Evolutionary conservation across 179 eudicot genomes (phyloP).

Genomic region (Camellia oleifera): DNA sequence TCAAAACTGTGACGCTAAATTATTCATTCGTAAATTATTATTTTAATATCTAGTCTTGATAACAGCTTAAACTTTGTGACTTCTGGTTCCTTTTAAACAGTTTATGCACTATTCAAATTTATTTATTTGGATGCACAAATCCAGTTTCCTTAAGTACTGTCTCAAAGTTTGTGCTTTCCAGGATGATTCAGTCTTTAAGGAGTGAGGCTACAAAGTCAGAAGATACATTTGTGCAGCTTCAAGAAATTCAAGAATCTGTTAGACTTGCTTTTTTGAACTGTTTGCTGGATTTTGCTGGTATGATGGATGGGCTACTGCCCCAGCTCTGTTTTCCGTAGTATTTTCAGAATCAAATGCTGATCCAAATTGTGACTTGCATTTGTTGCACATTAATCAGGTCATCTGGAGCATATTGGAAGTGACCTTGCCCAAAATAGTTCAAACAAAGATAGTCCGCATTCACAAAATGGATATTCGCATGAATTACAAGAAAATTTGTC

Average conservation of each 20-base stretch:
- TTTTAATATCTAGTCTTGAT: background rate
- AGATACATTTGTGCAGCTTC: slow-evolving; percentile 72
- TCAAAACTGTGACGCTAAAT: background rate
- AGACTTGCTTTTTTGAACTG: slow-evolving; percentile 89
- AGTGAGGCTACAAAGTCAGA: slow-evolving; percentile 79
- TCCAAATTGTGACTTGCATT: slow-evolving; percentile 7
- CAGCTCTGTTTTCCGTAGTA: background rate
- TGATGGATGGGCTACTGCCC: slow-evolving; percentile 13
- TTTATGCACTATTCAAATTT: background rate
- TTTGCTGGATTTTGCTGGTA: slow-evolving; percentile 92
- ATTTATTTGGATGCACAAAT: background rate
- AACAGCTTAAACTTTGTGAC: background rate
- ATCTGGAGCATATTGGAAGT: slow-evolving; percentile 77
- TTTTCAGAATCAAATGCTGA: background rate
- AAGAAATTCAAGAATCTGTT: slow-evolving; percentile 93
- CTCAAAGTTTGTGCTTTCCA: slow-evolving; percentile 30
- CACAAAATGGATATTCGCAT: slow-evolving; percentile 57
- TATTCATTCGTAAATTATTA: background rate
- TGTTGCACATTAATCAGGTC: slow-evolving; percentile 44
- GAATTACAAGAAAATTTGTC: slow-evolving; percentile 42
- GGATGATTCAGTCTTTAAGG: slow-evolving; percentile 80
- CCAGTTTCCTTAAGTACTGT: background rate
- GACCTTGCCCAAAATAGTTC: slow-evolving; percentile 58
- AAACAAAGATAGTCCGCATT: slow-evolving; percentile 46
- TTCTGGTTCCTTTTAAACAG: background rate